phyloP scores from a whole-genome alignment of 495 filamentous ascomycete species.

The Hypomontagnella monticulosa region DNA sequence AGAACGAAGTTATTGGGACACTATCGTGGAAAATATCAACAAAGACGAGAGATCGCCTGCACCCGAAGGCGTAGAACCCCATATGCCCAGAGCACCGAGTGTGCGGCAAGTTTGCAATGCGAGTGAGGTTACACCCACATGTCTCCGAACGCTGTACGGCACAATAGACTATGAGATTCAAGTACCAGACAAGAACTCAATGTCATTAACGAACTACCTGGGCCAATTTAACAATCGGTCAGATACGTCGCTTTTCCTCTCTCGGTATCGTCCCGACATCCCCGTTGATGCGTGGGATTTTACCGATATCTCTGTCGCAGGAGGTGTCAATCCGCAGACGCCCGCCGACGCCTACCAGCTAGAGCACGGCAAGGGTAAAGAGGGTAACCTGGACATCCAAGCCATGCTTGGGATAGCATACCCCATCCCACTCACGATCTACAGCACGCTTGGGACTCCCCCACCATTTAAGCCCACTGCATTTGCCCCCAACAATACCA shows the following conservation, averaged over 20 bases:
- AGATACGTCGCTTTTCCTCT: background rate
- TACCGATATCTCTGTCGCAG: background rate
- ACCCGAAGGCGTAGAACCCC: too few relatives aligned
- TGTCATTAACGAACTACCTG: background rate
- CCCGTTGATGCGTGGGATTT: background rate
- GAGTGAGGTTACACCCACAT: too few relatives aligned
- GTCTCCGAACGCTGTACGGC: background rate
- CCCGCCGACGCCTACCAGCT: background rate
- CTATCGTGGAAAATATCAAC: background rate
- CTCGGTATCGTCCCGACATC: background rate
- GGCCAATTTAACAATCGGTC: background rate
- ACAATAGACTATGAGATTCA: background rate
- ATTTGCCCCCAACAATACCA: background rate
- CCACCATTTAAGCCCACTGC: background rate
- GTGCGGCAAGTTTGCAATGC: too few relatives aligned
- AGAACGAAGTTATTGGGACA: background rate
- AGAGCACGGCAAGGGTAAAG: background rate
- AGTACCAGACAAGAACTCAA: background rate
- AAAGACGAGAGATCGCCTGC: too few relatives aligned
- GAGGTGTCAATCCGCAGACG: background rate
- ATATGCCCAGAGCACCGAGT: too few relatives aligned
- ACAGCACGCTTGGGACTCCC: background rate
- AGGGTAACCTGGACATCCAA: background rate
- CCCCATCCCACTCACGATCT: background rate
- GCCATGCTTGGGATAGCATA: background rate